Conservation (phyloP, 2,329 filamentous ascomycete genomes). For the Penicillium janthinellum region DNA sequence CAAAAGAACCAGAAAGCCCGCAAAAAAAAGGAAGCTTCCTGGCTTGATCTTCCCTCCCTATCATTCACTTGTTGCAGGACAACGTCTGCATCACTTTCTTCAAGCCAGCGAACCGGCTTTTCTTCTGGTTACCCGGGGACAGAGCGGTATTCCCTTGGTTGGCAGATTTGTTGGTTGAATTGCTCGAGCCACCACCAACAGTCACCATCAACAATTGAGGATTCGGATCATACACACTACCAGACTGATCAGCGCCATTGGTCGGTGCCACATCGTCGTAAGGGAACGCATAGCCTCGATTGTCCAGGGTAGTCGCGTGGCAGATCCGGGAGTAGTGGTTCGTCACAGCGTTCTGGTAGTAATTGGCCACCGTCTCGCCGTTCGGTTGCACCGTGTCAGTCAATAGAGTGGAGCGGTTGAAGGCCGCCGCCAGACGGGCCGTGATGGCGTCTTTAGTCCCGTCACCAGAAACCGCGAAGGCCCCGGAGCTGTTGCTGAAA, state of each 20-base stretch:
- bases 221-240: slow-evolving; percentile 60
- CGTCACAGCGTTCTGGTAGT: slow-evolving; percentile 58
- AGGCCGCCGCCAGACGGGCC: slow-evolving; percentile 72
- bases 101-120: slow-evolving; percentile 7
- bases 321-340: slow-evolving; percentile 70
- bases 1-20: background rate
- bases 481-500: slow-evolving; percentile 65
- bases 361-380: slow-evolving; percentile 51
- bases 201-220: slow-evolving; percentile 60
- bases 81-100: slow-evolving; percentile 16
- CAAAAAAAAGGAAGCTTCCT: background rate
- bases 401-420: slow-evolving; percentile 73
- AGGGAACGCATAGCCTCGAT: slow-evolving; percentile 68
- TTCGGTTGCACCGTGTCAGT: slow-evolving; percentile 55
- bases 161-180: slow-evolving; percentile 2
- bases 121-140: background rate
- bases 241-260: slow-evolving; percentile 62
- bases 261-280: slow-evolving; percentile 68
- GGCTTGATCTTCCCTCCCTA: background rate
- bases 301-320: slow-evolving; percentile 61
- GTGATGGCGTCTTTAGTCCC: slow-evolving; percentile 63
- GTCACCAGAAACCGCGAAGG: slow-evolving; percentile 54
- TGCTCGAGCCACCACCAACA: slow-evolving; percentile 50
- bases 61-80: slow-evolving; percentile 10
- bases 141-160: background rate